Evolutionary conservation across 371 early-diverging fungal genomes (phyloP).

Genomic region (Entomophthora muscae): DNA sequence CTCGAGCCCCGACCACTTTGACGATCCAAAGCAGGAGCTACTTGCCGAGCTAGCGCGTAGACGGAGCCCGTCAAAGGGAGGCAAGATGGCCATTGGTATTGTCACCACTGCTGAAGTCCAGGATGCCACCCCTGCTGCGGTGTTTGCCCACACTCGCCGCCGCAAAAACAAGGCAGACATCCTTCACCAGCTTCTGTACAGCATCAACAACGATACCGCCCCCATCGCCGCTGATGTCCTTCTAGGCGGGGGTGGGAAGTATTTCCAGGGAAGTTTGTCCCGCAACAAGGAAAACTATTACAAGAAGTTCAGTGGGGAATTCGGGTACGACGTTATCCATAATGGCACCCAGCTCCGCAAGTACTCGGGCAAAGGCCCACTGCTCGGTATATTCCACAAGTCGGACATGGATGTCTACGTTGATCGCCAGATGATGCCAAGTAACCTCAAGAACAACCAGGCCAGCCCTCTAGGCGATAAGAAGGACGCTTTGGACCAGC

Average conservation of each 20-base stretch:
- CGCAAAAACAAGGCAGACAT: constrained; percentile 30
- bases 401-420: constrained; percentile 45
- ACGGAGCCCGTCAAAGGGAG: constrained; percentile 34
- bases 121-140: constrained; percentile 58
- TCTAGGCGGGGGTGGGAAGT: not conserved
- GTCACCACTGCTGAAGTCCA: constrained; percentile 46
- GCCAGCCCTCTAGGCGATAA: constrained; percentile 27
- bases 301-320: constrained; percentile 19
- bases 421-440: constrained; percentile 39
- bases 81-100: constrained; percentile 33
- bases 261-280: constrained; percentile 33
- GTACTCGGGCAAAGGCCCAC: constrained; percentile 28
- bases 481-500: constrained; percentile 34
- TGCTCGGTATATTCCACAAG: constrained; percentile 46
- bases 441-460: constrained; percentile 25
- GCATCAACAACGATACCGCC: constrained; percentile 20
- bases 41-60: constrained; percentile 49
- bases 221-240: constrained; percentile 37
- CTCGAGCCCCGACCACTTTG: constrained; percentile 27
- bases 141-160: constrained; percentile 37
- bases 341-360: constrained; percentile 26
- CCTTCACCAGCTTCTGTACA: constrained; percentile 39
- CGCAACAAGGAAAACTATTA: constrained; percentile 38
- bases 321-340: constrained; percentile 37
- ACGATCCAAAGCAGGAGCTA: constrained; percentile 40